Evolutionary conservation across 495 filamentous ascomycete species (phyloP), one percentile per base, ranked within the genome.

Genomic region (Aspergillus ellipticus): DNA sequence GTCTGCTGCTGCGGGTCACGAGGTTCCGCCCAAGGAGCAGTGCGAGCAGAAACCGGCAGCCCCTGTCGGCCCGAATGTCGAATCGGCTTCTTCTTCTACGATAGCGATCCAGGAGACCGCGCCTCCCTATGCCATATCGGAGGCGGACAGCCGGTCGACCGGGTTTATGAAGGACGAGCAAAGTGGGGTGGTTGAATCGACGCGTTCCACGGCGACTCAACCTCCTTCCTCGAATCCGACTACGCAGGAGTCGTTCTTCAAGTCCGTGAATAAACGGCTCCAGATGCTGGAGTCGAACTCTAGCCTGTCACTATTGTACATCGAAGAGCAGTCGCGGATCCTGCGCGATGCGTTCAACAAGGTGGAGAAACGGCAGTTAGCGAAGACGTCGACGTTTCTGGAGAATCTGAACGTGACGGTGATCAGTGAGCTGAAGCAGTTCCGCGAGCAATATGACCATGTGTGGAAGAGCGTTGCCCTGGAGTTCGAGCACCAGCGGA

Each of bases 191-290:
- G 43, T 61, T 10, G 68, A 77, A 51, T 67, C 76, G 53, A 78
- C 68, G 60, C 80, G 82, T 66, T 56, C 77, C 7, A 74, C 82
- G 11, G 68, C 74, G 42, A 78, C 76, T 0, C 78, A 83, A 42
- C 81, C 87, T 0, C 74, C 85, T 11, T 68, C 81, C 17, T 70
- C 90, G 2, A 84, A 82, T 16, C 92, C 93, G 10, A 92, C 90
- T 0, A 93, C 90, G 4, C 94, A 98, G 72, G 94, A 97, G 68
- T 91, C 87, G 7, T 97, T 98, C 74, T 98, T 96, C 81, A 97
- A 97, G 70, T 90, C 90, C 6, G 85, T 98, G 4, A 89, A 90
- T 57, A 96, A 97, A 67, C 89, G 94, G 37, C 82, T 98, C 6
- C 88, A 92, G 61, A 82, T 88, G 57, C 85, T 98, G 13, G 94